A percentile compares a stretch with the other conserved stretches of the same genome.
Evolutionary conservation across 2,329 filamentous ascomycete species (phyloP).

Genomic region (Periconia macrospinosa): DNA sequence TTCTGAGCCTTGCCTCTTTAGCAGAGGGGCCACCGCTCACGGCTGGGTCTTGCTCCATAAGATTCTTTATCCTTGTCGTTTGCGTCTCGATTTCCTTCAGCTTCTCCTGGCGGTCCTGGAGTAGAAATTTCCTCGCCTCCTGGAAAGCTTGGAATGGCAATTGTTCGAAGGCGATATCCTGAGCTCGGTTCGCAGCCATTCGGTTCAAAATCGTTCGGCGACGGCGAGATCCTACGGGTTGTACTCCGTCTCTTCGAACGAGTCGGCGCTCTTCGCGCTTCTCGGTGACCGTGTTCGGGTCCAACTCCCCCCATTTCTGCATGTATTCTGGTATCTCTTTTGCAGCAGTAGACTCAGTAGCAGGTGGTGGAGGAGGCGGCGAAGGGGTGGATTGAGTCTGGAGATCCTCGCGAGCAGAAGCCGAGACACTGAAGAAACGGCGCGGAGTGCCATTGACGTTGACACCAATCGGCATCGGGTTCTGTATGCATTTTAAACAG

Average conservation of each 20-base stretch:
- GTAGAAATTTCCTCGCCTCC: constrained; percentile 83
- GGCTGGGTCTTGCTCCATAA: constrained; percentile 62
- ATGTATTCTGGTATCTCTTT: constrained; percentile 31
- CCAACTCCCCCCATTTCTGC: constrained; percentile 38
- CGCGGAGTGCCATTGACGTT: constrained; percentile 26
- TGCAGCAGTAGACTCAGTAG: constrained; percentile 11
- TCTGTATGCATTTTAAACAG: constrained; percentile 39
- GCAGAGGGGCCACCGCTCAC: constrained; percentile 64
- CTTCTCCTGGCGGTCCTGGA: constrained; percentile 80
- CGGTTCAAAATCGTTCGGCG: constrained; percentile 59
- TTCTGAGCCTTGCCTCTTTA: constrained; percentile 68
- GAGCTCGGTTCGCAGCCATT: constrained; percentile 53
- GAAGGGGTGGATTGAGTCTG: constrained; percentile 35
- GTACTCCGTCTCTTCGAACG: constrained; percentile 64
- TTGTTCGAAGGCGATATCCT: constrained; percentile 83
- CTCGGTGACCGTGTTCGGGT: constrained; percentile 36
- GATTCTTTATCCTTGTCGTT: constrained; percentile 66
- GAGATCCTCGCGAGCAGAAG: constrained; percentile 46
- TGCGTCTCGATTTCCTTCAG: constrained; percentile 70
- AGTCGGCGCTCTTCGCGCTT: constrained; percentile 66
- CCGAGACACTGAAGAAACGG: constrained; percentile 54
- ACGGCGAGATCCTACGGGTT: constrained; percentile 81
- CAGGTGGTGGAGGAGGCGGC: constrained; percentile 22
- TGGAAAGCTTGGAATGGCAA: constrained; percentile 98
- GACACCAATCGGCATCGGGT: constrained; percentile 16